Conservation (phyloP, 140 eudicot genomes). For the Bidens hawaiensis region DNA sequence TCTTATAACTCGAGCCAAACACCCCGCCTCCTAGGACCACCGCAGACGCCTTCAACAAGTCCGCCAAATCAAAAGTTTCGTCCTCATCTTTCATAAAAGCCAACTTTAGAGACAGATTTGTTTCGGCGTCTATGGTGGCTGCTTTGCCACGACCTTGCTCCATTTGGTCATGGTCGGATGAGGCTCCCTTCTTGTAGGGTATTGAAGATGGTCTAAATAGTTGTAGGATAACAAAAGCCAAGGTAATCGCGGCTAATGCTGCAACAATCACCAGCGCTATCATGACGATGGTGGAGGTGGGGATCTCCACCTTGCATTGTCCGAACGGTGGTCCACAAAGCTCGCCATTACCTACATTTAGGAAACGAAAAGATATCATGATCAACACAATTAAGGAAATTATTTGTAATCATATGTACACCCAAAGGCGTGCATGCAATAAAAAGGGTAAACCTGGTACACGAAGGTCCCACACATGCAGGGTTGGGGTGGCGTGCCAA, state of each 20-base stretch:
- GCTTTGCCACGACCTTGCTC: constrained; percentile 33
- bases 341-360: constrained; percentile 46
- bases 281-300: constrained; percentile 32
- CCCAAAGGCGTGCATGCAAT: too few species aligned
- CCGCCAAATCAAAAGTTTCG: constrained; percentile 58
- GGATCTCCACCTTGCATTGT: constrained; percentile 25
- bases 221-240: constrained; percentile 51
- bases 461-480: too few species aligned
- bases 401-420: too few species aligned
- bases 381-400: too few species aligned
- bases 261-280: constrained; percentile 32
- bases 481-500: too few species aligned
- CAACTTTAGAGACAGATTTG: constrained; percentile 33
- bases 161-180: constrained; percentile 35
- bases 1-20: constrained; percentile 83
- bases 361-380: background rate
- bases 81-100: constrained; percentile 55
- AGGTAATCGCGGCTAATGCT: constrained; percentile 42
- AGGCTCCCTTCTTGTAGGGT: constrained; percentile 19
- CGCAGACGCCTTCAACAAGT: constrained; percentile 77
- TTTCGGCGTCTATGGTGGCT: background rate
- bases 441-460: too few species aligned
- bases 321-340: constrained; percentile 68
- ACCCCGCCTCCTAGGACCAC: constrained; percentile 79
- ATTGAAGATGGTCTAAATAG: constrained; percentile 24